Evolutionary conservation across 2,329 filamentous ascomycete species (phyloP).

Genomic region (Periconia macrospinosa): DNA sequence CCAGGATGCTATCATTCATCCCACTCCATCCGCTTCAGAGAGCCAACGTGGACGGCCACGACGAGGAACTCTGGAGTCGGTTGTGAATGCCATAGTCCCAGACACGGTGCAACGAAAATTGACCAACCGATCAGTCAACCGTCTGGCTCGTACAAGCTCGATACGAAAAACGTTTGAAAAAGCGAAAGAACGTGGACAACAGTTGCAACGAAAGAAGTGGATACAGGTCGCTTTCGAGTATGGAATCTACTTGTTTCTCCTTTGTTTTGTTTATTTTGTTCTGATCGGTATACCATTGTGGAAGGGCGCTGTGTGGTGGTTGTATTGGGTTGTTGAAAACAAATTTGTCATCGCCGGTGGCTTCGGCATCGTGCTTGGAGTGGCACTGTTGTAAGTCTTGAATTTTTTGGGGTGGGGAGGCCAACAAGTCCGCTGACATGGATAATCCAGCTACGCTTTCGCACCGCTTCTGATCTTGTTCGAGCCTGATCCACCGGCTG

Average conservation of each 20-base stretch:
- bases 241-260: slow-evolving; percentile 37
- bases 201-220: slow-evolving; percentile 37
- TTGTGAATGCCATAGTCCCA: slow-evolving; percentile 20
- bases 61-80: slow-evolving; percentile 17
- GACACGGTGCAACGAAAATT: slow-evolving; percentile 16
- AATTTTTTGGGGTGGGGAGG: slow-evolving; percentile 5
- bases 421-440: neutral
- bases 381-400: slow-evolving; percentile 39
- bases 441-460: slow-evolving; percentile 20
- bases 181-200: slow-evolving; percentile 21
- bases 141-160: slow-evolving; percentile 14
- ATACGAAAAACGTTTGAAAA: slow-evolving; percentile 25
- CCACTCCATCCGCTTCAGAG: slow-evolving; percentile 4
- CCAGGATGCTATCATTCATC: slow-evolving; percentile 6
- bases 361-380: slow-evolving; percentile 44
- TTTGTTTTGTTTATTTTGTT: slow-evolving; percentile 51
- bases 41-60: slow-evolving; percentile 5
- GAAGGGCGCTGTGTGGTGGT: slow-evolving; percentile 49
- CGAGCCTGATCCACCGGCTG: slow-evolving; percentile 32
- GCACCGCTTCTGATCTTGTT: slow-evolving; percentile 37
- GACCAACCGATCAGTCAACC: slow-evolving; percentile 18
- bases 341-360: slow-evolving; percentile 47
- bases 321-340: slow-evolving; percentile 46
- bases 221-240: slow-evolving; percentile 45
- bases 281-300: slow-evolving; percentile 51